These are phyloP conservation scores for Leccinum subgranulosum DNA, from an alignment of 768 basidiomycete species.

Conservation along the genomic window DNA sequence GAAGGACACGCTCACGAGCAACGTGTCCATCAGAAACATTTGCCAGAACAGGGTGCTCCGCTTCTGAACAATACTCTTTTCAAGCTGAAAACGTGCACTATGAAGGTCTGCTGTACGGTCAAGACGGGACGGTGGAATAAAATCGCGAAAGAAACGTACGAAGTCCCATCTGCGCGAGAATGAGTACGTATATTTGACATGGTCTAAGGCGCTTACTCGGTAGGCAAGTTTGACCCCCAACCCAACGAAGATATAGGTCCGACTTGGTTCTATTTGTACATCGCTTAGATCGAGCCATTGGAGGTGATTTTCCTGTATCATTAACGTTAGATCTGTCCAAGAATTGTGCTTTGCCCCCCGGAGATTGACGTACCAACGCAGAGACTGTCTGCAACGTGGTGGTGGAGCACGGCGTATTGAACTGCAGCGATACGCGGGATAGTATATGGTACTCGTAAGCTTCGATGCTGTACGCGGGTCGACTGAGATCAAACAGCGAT, in stretches of 20 bases:
- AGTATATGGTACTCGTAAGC: constrained; percentile 64
- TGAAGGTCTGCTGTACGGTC: constrained; percentile 42
- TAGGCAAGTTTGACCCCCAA: constrained; percentile 56
- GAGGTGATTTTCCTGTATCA: constrained; percentile 36
- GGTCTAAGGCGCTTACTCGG: constrained; percentile 43
- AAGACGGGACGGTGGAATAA: background rate
- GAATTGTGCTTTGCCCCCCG: constrained; percentile 1
- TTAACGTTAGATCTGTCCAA: constrained; percentile 6
- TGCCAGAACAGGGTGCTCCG: constrained; percentile 67
- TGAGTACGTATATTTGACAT: background rate
- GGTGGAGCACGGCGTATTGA: constrained; percentile 42
- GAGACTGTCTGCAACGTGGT: constrained; percentile 57
- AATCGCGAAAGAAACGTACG: constrained; percentile 34
- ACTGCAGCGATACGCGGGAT: constrained; percentile 49
- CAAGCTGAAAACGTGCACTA: constrained; percentile 57
- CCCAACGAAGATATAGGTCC: constrained; percentile 57
- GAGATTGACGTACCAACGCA: constrained; percentile 44
- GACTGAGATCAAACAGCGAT: constrained; percentile 53
- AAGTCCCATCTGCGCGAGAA: constrained; percentile 46
- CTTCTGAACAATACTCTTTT: constrained; percentile 40
- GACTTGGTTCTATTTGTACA: constrained; percentile 43
- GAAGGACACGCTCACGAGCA: constrained; percentile 43
- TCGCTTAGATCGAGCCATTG: constrained; percentile 58
- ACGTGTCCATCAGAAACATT: constrained; percentile 60
- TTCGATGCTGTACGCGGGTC: constrained; percentile 46